phyloP scores from a whole-genome alignment of 2,329 filamentous ascomycete genomes.

The Colletotrichum falcatum region DNA sequence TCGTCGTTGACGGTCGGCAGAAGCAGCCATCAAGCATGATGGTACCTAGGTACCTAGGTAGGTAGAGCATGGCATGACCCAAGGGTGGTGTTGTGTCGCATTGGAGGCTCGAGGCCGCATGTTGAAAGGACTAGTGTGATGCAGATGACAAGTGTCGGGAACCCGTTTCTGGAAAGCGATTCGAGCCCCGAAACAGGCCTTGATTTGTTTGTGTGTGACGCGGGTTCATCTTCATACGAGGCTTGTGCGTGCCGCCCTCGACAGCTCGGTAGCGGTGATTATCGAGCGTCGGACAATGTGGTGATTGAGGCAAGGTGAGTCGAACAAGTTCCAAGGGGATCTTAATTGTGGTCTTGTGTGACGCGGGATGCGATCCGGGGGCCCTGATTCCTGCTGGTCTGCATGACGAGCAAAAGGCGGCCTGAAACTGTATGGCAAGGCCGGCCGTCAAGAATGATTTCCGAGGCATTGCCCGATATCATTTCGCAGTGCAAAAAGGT shows the following conservation, averaged over 20 bases:
- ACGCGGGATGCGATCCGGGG: conserved; percentile 4
- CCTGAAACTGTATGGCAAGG: conserved; percentile 24
- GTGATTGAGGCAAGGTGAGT: conserved; percentile 5
- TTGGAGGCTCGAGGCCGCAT: conserved; percentile 20
- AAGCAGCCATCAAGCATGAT: neutral
- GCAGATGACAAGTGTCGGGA: conserved; percentile 21
- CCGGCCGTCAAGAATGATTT: neutral
- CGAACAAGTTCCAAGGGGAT: conserved; percentile 3
- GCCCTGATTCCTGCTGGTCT: conserved; percentile 18
- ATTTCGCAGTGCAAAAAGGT: neutral
- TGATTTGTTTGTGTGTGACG: conserved; percentile 1
- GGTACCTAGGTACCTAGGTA: no score
- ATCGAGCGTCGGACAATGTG: neutral
- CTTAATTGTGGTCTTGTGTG: neutral
- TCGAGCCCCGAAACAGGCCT: conserved; percentile 7
- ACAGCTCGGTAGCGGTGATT: neutral
- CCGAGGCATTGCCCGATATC: neutral
- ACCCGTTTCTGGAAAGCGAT: conserved; percentile 19
- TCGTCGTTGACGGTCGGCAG: neutral
- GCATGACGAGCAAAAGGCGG: conserved; percentile 15
- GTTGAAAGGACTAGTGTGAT: conserved; percentile 7
- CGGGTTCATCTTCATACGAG: neutral
- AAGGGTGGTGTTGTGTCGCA: conserved; percentile 12
- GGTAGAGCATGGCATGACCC: conserved; percentile 6
- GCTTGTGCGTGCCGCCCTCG: neutral